A percentile compares a stretch with the other conserved stretches of the same genome.
Conservation (phyloP, 148 eudicot genomes). For the Euryodendron excelsum region DNA sequence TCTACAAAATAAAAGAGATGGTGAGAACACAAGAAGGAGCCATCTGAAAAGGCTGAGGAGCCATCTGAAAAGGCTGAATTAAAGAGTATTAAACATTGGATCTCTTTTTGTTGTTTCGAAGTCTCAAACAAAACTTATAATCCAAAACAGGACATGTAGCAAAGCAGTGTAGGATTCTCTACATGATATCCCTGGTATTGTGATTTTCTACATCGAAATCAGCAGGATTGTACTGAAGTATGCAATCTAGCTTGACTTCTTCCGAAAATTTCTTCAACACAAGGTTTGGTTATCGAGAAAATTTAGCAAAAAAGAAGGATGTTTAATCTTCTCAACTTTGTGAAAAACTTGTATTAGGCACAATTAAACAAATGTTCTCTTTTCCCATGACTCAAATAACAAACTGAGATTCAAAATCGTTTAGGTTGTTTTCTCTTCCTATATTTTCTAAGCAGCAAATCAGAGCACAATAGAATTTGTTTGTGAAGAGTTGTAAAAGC, state of each 20-base stretch:
- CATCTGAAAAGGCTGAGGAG: slow-evolving; percentile 6
- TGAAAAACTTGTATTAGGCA: background rate
- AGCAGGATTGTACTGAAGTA: background rate
- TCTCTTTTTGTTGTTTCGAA: background rate
- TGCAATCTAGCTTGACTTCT: background rate
- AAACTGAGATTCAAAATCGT: background rate
- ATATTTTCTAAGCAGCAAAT: background rate
- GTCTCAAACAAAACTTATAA: background rate
- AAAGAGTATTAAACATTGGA: background rate
- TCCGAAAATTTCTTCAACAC: background rate
- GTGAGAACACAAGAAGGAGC: slow-evolving; percentile 17
- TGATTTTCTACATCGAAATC: slow-evolving; percentile 1
- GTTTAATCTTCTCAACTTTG: background rate
- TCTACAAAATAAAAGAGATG: slow-evolving; percentile 30
- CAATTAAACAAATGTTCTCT: background rate
- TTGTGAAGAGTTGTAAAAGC: background rate
- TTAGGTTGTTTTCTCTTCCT: background rate
- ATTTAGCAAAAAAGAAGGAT: background rate
- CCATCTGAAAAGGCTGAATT: background rate
- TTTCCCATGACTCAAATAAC: background rate
- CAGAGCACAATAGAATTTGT: background rate
- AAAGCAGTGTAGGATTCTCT: background rate
- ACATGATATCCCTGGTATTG: background rate
- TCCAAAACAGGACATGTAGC: background rate
- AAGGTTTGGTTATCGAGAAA: background rate